These are phyloP conservation scores for Agaricus bisporus DNA, from an alignment of 768 basidiomycete species.

Conservation along the genomic window DNA sequence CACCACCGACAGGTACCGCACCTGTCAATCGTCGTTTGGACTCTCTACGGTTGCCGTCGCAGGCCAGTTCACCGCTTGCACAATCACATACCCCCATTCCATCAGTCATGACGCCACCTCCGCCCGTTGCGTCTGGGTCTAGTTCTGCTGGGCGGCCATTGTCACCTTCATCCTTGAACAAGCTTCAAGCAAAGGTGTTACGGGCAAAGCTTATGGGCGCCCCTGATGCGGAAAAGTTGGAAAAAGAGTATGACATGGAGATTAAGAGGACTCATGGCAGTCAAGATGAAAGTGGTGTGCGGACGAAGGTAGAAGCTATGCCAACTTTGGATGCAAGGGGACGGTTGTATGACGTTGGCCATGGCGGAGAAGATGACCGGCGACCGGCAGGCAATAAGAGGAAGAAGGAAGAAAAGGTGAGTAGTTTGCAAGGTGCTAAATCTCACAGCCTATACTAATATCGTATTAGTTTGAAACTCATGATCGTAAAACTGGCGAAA, in stretches of 20 bases:
- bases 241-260: constrained; percentile 82
- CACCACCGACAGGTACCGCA: constrained; percentile 39
- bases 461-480: constrained; percentile 71
- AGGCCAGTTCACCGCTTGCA: constrained; percentile 49
- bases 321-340: constrained; percentile 86
- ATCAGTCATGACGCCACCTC: constrained; percentile 85
- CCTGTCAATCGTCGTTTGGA: constrained; percentile 50
- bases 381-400: constrained; percentile 57
- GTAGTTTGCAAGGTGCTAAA: constrained; percentile 17
- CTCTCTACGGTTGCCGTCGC: constrained; percentile 55
- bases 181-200: constrained; percentile 87
- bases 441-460: background rate
- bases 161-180: constrained; percentile 81
- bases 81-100: constrained; percentile 83
- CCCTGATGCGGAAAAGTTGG: constrained; percentile 70
- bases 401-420: constrained; percentile 72
- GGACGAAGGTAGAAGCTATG: constrained; percentile 72
- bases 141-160: constrained; percentile 38
- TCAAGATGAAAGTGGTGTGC: constrained; percentile 33
- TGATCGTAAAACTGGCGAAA: constrained; percentile 85
- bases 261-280: constrained; percentile 41
- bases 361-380: constrained; percentile 54
- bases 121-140: constrained; percentile 25
- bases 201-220: constrained; percentile 84
- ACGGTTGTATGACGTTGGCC: constrained; percentile 85